phyloP scores from a whole-genome alignment of 106 monocot species.

The Phalaenopsis equestris region DNA sequence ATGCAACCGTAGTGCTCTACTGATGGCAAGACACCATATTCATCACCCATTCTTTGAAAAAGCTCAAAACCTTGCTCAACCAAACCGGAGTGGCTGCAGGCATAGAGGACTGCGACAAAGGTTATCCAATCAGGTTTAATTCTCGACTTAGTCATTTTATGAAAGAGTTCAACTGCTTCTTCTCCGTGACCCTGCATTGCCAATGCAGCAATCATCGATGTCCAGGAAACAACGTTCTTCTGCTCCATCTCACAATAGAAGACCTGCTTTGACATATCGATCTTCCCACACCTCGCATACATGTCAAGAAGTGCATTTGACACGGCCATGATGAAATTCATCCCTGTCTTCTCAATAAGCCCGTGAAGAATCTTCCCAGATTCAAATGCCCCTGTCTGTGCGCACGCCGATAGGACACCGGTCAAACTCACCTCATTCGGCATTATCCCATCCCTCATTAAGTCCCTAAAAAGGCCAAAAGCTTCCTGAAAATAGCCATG shows the following conservation, averaged over 20 bases:
- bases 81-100: slow-evolving; percentile 63
- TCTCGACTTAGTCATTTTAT: slow-evolving; percentile 40
- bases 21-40: slow-evolving; percentile 28
- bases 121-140: slow-evolving; percentile 42
- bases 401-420: slow-evolving; percentile 40
- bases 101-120: slow-evolving; percentile 57
- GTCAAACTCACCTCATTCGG: slow-evolving; percentile 57
- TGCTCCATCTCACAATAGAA: slow-evolving; percentile 32
- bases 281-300: slow-evolving; percentile 52
- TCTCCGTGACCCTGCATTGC: slow-evolving; percentile 58
- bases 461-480: slow-evolving; percentile 35
- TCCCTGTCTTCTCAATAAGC: slow-evolving; percentile 23
- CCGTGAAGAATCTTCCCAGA: slow-evolving; percentile 41
- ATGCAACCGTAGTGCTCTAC: slow-evolving; percentile 73
- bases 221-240: slow-evolving; percentile 53
- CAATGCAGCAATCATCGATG: slow-evolving; percentile 51
- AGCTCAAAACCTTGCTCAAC: slow-evolving; percentile 29
- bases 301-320: slow-evolving; percentile 52
- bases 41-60: slow-evolving; percentile 38
- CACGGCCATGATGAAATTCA: slow-evolving; percentile 22
- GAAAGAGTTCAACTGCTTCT: slow-evolving; percentile 40
- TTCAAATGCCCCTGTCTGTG: slow-evolving; percentile 45
- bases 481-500: slow-evolving; percentile 31
- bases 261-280: slow-evolving; percentile 33
- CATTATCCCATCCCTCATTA: slow-evolving; percentile 20